Conservation (phyloP, 2,329 filamentous ascomycete genomes). For the Stachybotrys echinatus region DNA sequence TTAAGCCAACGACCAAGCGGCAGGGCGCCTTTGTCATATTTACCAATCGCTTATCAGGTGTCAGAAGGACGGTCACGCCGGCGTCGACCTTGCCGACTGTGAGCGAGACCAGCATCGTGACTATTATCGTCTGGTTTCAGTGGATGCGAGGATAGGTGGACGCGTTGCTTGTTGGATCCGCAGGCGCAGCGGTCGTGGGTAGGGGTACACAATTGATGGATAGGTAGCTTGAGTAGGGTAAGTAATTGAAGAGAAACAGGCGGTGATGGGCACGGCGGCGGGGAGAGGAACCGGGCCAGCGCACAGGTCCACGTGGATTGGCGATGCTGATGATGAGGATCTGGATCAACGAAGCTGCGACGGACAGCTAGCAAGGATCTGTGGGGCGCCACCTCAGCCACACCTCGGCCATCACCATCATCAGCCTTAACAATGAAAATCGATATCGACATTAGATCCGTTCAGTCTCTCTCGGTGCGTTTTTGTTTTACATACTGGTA, state of each 20-base stretch:
- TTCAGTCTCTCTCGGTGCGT: too few species aligned
- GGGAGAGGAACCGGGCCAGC: too few species aligned
- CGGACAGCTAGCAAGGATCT: not conserved
- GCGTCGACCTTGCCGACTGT: conserved; percentile 99
- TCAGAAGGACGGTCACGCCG: conserved; percentile 93
- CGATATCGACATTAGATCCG: too few species aligned
- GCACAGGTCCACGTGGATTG: too few species aligned
- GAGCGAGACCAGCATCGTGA: conserved; percentile 83
- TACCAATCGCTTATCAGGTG: conserved; percentile 94
- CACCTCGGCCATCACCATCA: too few species aligned
- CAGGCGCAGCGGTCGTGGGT: not conserved
- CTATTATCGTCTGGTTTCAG: not conserved
- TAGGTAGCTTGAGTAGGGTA: too few species aligned
- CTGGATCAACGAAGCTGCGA: not conserved
- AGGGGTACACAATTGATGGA: too few species aligned
- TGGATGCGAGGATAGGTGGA: not conserved
- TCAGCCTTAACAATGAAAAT: too few species aligned
- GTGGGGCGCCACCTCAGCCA: not conserved
- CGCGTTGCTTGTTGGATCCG: conserved; percentile 2
- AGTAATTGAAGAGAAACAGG: too few species aligned
- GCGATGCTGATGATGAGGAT: too few species aligned
- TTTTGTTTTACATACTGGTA: too few species aligned
- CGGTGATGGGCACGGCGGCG: too few species aligned
- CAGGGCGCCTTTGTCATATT: conserved; percentile 26
- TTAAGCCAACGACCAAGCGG: conserved; percentile 11